Evolutionary conservation across 164 flowering plant genomes (phyloP).

Genomic region (Amborella trichopoda): DNA sequence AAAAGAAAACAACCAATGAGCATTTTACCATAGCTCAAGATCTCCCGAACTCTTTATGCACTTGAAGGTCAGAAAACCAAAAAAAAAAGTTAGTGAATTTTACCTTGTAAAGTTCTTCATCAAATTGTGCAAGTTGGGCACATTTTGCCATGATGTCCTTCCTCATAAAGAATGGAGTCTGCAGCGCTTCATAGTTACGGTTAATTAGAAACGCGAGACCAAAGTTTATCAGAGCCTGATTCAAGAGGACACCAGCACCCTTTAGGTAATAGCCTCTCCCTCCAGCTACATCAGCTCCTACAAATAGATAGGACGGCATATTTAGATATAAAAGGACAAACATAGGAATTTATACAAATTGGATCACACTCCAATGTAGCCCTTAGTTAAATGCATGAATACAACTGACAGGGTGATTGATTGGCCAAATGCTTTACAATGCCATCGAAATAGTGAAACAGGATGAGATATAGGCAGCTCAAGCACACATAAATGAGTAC

Average conservation of each 20-base stretch:
- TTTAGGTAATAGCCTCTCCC: conserved; percentile 91
- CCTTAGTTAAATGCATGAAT: too few relatives aligned
- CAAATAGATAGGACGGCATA: background rate
- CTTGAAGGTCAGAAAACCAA: too few relatives aligned
- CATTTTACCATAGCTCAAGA: too few relatives aligned
- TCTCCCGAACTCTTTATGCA: too few relatives aligned
- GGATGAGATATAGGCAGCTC: too few relatives aligned
- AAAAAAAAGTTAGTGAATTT: background rate
- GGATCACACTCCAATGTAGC: too few relatives aligned
- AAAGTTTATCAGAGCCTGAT: conserved; percentile 82
- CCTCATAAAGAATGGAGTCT: conserved; percentile 94
- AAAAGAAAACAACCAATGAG: too few relatives aligned
- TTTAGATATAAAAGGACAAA: background rate
- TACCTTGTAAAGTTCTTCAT: conserved; percentile 99
- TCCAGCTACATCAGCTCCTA: conserved; percentile 87
- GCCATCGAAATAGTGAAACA: too few relatives aligned
- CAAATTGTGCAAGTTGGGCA: conserved; percentile 96
- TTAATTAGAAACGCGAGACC: conserved; percentile 62
- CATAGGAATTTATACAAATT: too few relatives aligned
- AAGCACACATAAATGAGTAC: too few relatives aligned
- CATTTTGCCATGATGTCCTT: conserved; percentile 93
- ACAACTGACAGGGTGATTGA: too few relatives aligned
- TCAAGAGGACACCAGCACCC: conserved; percentile 82
- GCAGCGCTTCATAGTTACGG: conserved; percentile 47
- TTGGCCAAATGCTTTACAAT: too few relatives aligned